These are phyloP conservation scores for Atractiella rhizophila DNA, from an alignment of 768 basidiomycete species.

Conservation along the genomic window DNA sequence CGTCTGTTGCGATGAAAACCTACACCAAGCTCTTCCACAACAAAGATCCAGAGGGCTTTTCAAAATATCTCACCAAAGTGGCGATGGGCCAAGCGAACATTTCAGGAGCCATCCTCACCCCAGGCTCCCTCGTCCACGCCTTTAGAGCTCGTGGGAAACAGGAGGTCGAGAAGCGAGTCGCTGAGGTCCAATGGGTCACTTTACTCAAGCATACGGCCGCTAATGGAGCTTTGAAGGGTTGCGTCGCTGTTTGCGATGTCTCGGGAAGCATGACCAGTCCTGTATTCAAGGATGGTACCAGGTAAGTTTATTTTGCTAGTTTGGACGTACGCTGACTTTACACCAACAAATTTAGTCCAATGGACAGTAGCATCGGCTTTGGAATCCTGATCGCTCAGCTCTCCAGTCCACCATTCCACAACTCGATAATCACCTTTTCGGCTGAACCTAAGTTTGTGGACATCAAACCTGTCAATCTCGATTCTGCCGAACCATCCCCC, in stretches of 20 bases:
- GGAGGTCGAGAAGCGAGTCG: slow-evolving; percentile 25
- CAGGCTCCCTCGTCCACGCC: slow-evolving; percentile 12
- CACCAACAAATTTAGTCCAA: too few relatives aligned
- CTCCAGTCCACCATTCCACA: slow-evolving; percentile 38
- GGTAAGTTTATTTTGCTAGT: slow-evolving; percentile 39
- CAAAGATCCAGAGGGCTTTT: slow-evolving; percentile 37
- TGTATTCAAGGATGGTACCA: slow-evolving; percentile 1
- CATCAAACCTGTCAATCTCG: slow-evolving; percentile 23
- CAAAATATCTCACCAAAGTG: slow-evolving; percentile 31
- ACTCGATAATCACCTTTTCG: slow-evolving; percentile 46
- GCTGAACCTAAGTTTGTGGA: slow-evolving; percentile 27
- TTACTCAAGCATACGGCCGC: slow-evolving; percentile 33
- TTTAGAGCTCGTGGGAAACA: background rate
- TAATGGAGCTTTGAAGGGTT: slow-evolving; percentile 34
- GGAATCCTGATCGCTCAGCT: slow-evolving; percentile 40
- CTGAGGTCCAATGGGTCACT: slow-evolving; percentile 43
- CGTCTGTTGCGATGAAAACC: slow-evolving; percentile 37
- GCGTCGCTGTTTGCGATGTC: slow-evolving; percentile 45
- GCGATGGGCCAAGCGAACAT: slow-evolving; percentile 33
- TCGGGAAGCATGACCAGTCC: slow-evolving; percentile 42
- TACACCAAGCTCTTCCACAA: slow-evolving; percentile 33
- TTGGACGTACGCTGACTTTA: too few relatives aligned
- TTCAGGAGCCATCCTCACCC: slow-evolving; percentile 35
- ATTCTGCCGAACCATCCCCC: slow-evolving; percentile 15
- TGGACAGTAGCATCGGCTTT: slow-evolving; percentile 36